Evolutionary conservation across 208 protist genomes (phyloP).

Genomic region (Phytomonas serpens): DNA sequence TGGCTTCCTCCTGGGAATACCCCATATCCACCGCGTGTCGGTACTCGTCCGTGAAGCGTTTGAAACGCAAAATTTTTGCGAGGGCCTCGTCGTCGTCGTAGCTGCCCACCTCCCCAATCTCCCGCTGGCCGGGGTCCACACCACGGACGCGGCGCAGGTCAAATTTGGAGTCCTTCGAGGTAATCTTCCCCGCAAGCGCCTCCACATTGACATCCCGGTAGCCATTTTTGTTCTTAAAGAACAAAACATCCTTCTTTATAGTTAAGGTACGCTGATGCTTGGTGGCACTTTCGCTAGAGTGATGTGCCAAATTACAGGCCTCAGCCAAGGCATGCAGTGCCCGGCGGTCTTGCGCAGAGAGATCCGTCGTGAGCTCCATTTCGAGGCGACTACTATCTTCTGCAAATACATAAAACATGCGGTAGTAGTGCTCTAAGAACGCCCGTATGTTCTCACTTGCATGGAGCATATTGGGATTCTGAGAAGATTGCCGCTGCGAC

Average conservation of each 20-base stretch:
- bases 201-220: slow-evolving; percentile 44
- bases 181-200: slow-evolving; percentile 30
- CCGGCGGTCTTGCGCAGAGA: slow-evolving; percentile 61
- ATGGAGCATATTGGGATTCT: slow-evolving; percentile 21
- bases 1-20: slow-evolving; percentile 68
- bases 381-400: slow-evolving; percentile 63
- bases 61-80: slow-evolving; percentile 44
- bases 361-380: slow-evolving; percentile 51
- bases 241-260: slow-evolving; percentile 80
- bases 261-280: slow-evolving; percentile 35
- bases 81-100: slow-evolving; percentile 72
- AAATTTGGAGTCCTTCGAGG: slow-evolving; percentile 61
- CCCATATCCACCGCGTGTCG: slow-evolving; percentile 70
- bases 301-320: slow-evolving; percentile 80
- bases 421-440: slow-evolving; percentile 68
- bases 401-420: slow-evolving; percentile 62
- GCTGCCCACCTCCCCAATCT: slow-evolving; percentile 42
- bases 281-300: slow-evolving; percentile 32
- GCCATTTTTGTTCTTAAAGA: slow-evolving; percentile 59
- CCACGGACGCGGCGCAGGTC: slow-evolving; percentile 38
- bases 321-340: slow-evolving; percentile 77
- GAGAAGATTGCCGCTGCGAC: slow-evolving; percentile 2
- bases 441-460: slow-evolving; percentile 47
- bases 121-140: slow-evolving; percentile 25
- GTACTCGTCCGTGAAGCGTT: slow-evolving; percentile 75